Conservation (phyloP, 2,329 filamentous ascomycete species). For the Cadophora sp. region DNA sequence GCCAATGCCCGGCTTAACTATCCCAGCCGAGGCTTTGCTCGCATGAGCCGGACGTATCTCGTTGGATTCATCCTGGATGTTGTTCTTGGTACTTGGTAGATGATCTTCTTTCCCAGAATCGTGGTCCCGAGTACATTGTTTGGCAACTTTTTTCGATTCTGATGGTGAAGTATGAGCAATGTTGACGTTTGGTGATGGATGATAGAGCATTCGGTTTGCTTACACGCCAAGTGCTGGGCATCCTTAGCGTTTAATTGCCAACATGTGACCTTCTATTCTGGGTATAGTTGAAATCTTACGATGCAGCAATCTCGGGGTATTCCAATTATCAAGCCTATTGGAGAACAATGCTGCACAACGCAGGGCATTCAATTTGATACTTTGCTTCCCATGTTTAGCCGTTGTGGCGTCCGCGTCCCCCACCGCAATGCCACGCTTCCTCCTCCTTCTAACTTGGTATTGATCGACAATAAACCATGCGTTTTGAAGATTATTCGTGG, state of each 20-base stretch:
- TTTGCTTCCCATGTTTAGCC: too few relatives aligned
- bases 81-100: background rate
- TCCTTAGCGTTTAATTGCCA: background rate
- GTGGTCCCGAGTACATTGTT: background rate
- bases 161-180: background rate
- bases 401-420: too few relatives aligned
- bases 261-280: constrained; percentile 4
- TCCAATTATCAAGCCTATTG: background rate
- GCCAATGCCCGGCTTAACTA: background rate
- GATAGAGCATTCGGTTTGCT: background rate
- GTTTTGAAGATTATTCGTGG: too few relatives aligned
- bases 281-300: background rate
- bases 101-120: background rate
- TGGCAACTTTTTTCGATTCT: background rate
- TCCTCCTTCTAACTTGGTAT: too few relatives aligned
- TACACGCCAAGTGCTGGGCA: constrained; percentile 14
- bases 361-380: too few relatives aligned
- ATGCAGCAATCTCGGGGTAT: constrained; percentile 6
- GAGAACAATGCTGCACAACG: background rate
- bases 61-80: background rate
- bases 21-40: background rate
- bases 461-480: too few relatives aligned
- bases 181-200: background rate
- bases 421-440: too few relatives aligned
- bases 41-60: background rate